Conservation (phyloP, 2,329 filamentous ascomycete species). For the Fusarium haematococcum region DNA sequence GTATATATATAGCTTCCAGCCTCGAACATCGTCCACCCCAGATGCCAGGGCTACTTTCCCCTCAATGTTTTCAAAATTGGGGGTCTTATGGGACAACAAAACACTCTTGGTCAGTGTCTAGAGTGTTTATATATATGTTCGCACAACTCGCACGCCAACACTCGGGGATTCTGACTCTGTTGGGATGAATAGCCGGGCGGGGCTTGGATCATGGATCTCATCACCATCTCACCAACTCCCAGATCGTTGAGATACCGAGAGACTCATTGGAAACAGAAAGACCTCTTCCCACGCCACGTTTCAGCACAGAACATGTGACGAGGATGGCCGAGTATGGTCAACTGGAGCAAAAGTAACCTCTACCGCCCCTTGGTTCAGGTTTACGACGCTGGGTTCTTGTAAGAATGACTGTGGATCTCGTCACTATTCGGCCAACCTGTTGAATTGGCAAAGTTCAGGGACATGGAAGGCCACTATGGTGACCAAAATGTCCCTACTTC, state of each 20-base stretch:
- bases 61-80: background rate
- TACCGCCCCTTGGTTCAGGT: too few relatives aligned
- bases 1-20: background rate
- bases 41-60: background rate
- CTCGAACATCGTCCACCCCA: background rate
- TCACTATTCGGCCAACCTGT: too few relatives aligned
- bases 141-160: background rate
- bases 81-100: background rate
- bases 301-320: too few relatives aligned
- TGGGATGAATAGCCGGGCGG: background rate
- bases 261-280: too few relatives aligned
- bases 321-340: background rate
- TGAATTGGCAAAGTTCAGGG: too few relatives aligned
- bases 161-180: background rate
- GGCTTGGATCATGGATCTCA: background rate
- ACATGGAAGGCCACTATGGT: too few relatives aligned
- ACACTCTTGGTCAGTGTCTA: background rate
- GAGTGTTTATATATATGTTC: background rate
- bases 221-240: background rate
- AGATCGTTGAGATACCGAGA: too few relatives aligned
- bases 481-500: too few relatives aligned
- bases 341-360: too few relatives aligned
- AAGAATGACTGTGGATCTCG: too few relatives aligned
- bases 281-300: too few relatives aligned
- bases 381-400: too few relatives aligned